Evolutionary conservation across 31 red algal genomes (phyloP), one percentile per base, ranked within the genome.

Genomic region (Asparagopsis taxiformis): DNA sequence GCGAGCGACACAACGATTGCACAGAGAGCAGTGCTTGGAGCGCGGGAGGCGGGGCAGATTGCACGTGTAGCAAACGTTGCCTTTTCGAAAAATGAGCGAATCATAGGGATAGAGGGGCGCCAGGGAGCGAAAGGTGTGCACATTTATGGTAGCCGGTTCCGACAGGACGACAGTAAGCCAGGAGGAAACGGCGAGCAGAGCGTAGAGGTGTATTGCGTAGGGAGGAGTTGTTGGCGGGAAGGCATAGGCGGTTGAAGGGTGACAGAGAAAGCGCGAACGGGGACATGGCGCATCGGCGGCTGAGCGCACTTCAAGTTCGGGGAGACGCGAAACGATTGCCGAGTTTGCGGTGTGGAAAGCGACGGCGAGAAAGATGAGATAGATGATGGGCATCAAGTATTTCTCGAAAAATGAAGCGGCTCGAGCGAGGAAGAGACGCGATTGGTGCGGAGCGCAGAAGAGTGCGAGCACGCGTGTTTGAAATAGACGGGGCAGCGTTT

Each of bases 11-110:
- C 89, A 92, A 0, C 53, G 35, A 34, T 79, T 71, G 55, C 73
- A 80, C 35, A 73, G 38, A 21, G 63, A 55, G 21, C 74, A 84
- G 48, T 92, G 89, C 31, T 80, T 82, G 15, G 77, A 81, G 23
- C 87, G 87, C 22, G 87, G 68, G 2, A 70, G 59, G 39, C 76
- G 74, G 10, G 34, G 77, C 15, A 68, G 67, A 20, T 29, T 43
- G 41, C 87, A 91, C 20, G 72, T 82, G 6, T 26, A 48, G 54
- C 87, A 91, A 17, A 23, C 16, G 1, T 55, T 46, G 17, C 50
- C 68, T 6, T n/a, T 23, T 20, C 10, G 20, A 35, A 81, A 81
- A 31, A 81, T 16, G 25, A 60, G 51, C 33, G 59, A n/a, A 33
- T 81, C 77, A 24, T 70, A 70, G 3, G 49, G 30, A 64, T 59